A percentile compares a stretch with the other conserved stretches of the same genome.
These are phyloP conservation scores for Sarcomyxa edulis DNA, from an alignment of 768 basidiomycete genomes.

Conservation along the genomic window DNA sequence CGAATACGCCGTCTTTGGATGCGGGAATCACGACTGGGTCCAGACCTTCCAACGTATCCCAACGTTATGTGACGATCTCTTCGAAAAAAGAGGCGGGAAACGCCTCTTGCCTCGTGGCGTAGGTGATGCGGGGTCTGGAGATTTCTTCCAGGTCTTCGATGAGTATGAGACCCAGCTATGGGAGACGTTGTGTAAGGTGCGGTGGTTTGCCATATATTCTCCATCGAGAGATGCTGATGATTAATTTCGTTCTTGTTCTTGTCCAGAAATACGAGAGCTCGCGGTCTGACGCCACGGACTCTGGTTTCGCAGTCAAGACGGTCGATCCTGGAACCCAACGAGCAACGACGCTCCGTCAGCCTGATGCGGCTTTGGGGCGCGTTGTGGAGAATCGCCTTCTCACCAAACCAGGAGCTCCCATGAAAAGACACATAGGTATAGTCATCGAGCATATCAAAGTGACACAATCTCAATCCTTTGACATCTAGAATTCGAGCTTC, in stretches of 20 bases:
- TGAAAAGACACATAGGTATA: constrained; percentile 37
- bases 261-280: constrained; percentile 24
- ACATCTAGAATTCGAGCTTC: constrained; percentile 30
- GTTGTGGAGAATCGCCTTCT: constrained; percentile 33
- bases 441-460: neutral
- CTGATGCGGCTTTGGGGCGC: constrained; percentile 29
- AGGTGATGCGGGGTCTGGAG: constrained; percentile 34
- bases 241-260: neutral
- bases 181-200: constrained; percentile 26
- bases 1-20: constrained; percentile 41
- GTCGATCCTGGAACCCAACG: constrained; percentile 25
- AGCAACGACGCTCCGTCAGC: constrained; percentile 27
- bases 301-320: constrained; percentile 21
- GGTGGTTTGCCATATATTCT: constrained; percentile 1
- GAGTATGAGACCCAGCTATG: constrained; percentile 34
- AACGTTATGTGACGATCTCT: constrained; percentile 27
- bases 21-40: constrained; percentile 46
- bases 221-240: neutral
- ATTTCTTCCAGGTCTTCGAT: constrained; percentile 40
- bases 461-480: neutral
- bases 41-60: constrained; percentile 42
- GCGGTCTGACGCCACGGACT: constrained; percentile 8
- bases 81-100: constrained; percentile 28
- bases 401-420: constrained; percentile 29
- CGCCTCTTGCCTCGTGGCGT: constrained; percentile 29